A percentile compares a stretch with the other conserved stretches of the same genome.
Conservation (phyloP, 192 early-diverging fungal species). For the Chytriomyces sp. region DNA sequence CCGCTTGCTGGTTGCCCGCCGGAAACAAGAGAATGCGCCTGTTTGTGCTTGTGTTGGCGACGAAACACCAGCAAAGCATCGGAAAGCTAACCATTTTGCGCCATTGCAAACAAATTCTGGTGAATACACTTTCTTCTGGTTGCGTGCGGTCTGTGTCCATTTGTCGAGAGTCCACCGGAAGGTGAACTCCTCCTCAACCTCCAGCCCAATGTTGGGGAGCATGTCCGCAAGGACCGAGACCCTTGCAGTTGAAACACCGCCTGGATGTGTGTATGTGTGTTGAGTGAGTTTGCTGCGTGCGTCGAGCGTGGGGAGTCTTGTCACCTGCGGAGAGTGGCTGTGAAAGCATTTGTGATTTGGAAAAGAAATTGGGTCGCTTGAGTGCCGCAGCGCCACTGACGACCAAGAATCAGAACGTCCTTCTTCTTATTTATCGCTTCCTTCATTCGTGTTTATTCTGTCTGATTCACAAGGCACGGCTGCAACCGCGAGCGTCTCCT, state of each 20-base stretch:
- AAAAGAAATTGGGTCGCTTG: no score
- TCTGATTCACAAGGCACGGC: no score
- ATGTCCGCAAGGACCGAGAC: conserved; percentile 30
- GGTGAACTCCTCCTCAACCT: conserved; percentile 37
- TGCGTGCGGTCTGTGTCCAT: conserved; percentile 25
- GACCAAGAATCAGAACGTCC: no score
- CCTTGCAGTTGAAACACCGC: neutral
- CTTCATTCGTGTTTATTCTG: no score
- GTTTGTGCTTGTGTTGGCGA: neutral
- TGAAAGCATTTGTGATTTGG: no score
- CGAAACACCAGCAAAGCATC: neutral
- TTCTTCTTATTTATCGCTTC: no score
- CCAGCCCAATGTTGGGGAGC: conserved; percentile 42
- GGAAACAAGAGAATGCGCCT: conserved; percentile 93
- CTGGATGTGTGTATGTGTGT: no score
- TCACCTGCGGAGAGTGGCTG: no score
- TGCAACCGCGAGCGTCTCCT: no score
- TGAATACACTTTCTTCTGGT: conserved; percentile 39
- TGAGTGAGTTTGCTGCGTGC: no score
- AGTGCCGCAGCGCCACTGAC: no score
- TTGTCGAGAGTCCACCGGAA: conserved; percentile 48
- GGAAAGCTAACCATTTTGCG: conserved; percentile 46
- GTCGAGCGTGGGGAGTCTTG: no score
- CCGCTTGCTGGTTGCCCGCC: conserved; percentile 75
- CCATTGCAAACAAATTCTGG: conserved; percentile 51